phyloP scores from a whole-genome alignment of 2,329 filamentous ascomycete species.

The Chlorencoelia australis region DNA sequence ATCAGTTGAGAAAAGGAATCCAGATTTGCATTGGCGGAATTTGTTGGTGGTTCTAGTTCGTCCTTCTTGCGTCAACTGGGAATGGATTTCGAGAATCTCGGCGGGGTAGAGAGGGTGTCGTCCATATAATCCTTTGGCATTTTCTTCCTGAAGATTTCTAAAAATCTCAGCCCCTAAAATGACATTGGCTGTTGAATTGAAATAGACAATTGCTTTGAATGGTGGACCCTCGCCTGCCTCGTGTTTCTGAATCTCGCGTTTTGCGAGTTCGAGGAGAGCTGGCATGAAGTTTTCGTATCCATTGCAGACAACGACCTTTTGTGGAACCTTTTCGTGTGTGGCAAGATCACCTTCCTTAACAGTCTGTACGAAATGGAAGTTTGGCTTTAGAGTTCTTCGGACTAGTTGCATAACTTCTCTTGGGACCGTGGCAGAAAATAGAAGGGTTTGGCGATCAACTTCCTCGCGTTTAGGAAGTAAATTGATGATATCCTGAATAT shows the following conservation, averaged over 20 bases:
- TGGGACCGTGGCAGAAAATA: constrained; percentile 92
- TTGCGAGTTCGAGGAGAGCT: constrained; percentile 46
- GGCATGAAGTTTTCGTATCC: constrained; percentile 73
- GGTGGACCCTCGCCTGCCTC: constrained; percentile 10
- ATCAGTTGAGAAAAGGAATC: constrained; percentile 66
- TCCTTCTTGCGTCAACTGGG: constrained; percentile 58
- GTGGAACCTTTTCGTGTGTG: constrained; percentile 78
- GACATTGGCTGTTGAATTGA: constrained; percentile 68
- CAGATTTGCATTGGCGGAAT: constrained; percentile 57
- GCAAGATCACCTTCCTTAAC: constrained; percentile 71
- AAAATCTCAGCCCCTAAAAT: constrained; percentile 51
- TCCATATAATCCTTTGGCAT: constrained; percentile 13
- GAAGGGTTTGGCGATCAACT: constrained; percentile 74
- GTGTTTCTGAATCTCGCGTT: constrained; percentile 28
- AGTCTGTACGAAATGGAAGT: constrained; percentile 84
- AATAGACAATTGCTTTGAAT: constrained; percentile 94
- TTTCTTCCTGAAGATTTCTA: constrained; percentile 15
- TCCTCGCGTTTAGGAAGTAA: constrained; percentile 52
- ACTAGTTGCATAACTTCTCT: constrained; percentile 73
- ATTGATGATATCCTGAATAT: constrained; percentile 50
- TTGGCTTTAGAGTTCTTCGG: constrained; percentile 59
- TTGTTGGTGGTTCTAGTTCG: constrained; percentile 60
- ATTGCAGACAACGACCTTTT: constrained; percentile 56
- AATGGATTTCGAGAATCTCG: constrained; percentile 53
- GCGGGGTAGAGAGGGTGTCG: constrained; percentile 22